Conservation (phyloP, 257 asterid genomes). For the Nyctanthes arbortristis region DNA sequence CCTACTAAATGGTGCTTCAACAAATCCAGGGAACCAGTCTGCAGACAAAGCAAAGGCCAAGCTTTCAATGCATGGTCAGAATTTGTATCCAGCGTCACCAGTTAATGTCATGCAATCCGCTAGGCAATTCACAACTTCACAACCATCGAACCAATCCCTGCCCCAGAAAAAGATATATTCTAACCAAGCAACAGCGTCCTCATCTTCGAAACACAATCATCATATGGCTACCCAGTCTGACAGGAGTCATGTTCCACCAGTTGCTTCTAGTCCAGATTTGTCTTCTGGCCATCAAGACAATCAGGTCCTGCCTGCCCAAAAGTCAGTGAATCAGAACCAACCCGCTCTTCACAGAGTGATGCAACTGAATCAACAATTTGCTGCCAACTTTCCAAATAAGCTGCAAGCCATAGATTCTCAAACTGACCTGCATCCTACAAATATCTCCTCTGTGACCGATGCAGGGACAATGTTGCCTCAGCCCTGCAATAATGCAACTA, state of each 20-base stretch:
- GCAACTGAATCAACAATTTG: slow-evolving; percentile 47
- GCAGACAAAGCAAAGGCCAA: slow-evolving; percentile 41
- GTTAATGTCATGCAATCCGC: slow-evolving; percentile 43
- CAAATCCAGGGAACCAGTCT: not conserved
- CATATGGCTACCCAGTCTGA: slow-evolving; percentile 48
- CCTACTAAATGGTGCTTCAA: not conserved
- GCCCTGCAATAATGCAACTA: slow-evolving; percentile 38
- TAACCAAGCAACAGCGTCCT: slow-evolving; percentile 45
- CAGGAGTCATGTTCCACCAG: slow-evolving; percentile 46
- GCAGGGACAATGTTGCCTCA: slow-evolving; percentile 35
- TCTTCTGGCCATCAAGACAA: slow-evolving; percentile 40
- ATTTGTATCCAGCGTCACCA: slow-evolving; percentile 43
- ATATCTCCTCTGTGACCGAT: slow-evolving; percentile 48
- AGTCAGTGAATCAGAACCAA: slow-evolving; percentile 52
- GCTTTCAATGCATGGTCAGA: slow-evolving; percentile 50
- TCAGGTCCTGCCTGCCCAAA: slow-evolving; percentile 45
- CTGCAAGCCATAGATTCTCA: slow-evolving; percentile 51
- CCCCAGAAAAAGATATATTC: slow-evolving; percentile 58
- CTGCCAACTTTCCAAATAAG: slow-evolving; percentile 38
- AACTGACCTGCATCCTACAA: slow-evolving; percentile 45
- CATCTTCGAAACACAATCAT: slow-evolving; percentile 51
- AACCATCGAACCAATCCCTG: slow-evolving; percentile 52
- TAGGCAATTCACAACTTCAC: slow-evolving; percentile 46
- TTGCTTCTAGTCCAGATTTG: slow-evolving; percentile 38
- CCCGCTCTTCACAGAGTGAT: slow-evolving; percentile 46